These are phyloP conservation scores for Coffea humblotiana DNA, from an alignment of 305 asterid genomes.

Conservation along the genomic window DNA sequence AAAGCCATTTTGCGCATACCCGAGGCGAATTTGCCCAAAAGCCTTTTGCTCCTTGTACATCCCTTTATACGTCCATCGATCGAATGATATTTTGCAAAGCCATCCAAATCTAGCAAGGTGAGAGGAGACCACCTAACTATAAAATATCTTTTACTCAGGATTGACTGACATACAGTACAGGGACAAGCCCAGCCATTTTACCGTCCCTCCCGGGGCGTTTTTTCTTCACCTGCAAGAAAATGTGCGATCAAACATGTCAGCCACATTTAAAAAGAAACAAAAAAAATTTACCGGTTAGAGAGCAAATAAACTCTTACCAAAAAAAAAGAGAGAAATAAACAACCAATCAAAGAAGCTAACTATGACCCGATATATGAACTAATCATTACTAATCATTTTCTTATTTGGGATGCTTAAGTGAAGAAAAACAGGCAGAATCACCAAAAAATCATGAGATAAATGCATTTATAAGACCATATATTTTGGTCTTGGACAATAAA, in stretches of 20 bases:
- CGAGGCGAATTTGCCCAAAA: neutral
- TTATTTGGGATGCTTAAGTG: neutral
- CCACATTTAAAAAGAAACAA: neutral
- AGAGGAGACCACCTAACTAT: neutral
- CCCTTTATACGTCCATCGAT: neutral
- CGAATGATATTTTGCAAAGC: neutral
- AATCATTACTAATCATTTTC: neutral
- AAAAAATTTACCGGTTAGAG: neutral
- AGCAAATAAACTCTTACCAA: neutral
- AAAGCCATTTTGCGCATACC: neutral
- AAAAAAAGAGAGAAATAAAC: neutral
- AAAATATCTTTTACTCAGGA: slow-evolving; percentile 42
- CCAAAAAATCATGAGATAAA: neutral
- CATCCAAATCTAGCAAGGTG: neutral
- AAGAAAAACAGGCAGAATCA: neutral
- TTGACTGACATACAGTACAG: slow-evolving; percentile 86
- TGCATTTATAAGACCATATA: neutral
- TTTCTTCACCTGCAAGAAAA: slow-evolving; percentile 76
- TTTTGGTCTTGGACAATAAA: neutral
- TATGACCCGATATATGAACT: neutral
- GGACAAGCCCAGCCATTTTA: slow-evolving; percentile 93
- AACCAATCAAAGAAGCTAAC: neutral
- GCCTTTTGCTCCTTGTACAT: slow-evolving; percentile 4
- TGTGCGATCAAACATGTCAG: neutral
- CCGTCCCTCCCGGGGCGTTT: slow-evolving; percentile 97